Percentiles rank a stretch among this genome's conserved stretches.
phyloP scores from a whole-genome alignment of 805 yeast species.

The Kregervanrija pseudodelftensis region DNA sequence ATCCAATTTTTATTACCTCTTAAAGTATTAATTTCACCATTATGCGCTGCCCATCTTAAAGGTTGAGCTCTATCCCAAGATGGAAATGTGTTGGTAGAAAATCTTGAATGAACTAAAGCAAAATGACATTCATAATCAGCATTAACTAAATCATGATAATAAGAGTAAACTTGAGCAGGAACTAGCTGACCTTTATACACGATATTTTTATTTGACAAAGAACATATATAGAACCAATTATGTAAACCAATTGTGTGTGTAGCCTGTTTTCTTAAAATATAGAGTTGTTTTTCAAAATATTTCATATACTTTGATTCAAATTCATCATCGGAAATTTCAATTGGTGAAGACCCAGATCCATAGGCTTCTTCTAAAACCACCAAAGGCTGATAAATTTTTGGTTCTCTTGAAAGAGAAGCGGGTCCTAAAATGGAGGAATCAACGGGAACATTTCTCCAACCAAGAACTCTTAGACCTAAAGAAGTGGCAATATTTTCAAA shows the following conservation, averaged over 20 bases:
- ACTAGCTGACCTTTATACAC: slow-evolving; percentile 98
- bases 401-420: slow-evolving; percentile 90
- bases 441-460: slow-evolving; percentile 93
- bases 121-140: slow-evolving; percentile 92
- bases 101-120: slow-evolving; percentile 94
- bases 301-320: slow-evolving; percentile 51
- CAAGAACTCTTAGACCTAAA: slow-evolving; percentile 75
- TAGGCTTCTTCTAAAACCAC: slow-evolving; percentile 56
- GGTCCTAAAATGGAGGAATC: slow-evolving; percentile 94
- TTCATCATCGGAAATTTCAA: slow-evolving; percentile 37
- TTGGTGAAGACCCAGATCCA: slow-evolving; percentile 31
- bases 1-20: slow-evolving; percentile 99
- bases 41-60: slow-evolving; percentile 93
- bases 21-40: slow-evolving; percentile 95
- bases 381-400: slow-evolving; percentile 87
- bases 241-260: slow-evolving; percentile 88
- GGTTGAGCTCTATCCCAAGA: slow-evolving; percentile 99
- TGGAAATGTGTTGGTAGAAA: slow-evolving; percentile 97
- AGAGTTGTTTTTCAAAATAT: slow-evolving; percentile 75
- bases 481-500: slow-evolving; percentile 76
- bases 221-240: slow-evolving; percentile 97
- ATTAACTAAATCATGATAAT: slow-evolving; percentile 87
- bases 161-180: slow-evolving; percentile 91
- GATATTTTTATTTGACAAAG: slow-evolving; percentile 79
- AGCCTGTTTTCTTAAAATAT: slow-evolving; percentile 80